Evolutionary conservation across 768 basidiomycete genomes (phyloP).

Genomic region (Hypholoma sublateritium): DNA sequence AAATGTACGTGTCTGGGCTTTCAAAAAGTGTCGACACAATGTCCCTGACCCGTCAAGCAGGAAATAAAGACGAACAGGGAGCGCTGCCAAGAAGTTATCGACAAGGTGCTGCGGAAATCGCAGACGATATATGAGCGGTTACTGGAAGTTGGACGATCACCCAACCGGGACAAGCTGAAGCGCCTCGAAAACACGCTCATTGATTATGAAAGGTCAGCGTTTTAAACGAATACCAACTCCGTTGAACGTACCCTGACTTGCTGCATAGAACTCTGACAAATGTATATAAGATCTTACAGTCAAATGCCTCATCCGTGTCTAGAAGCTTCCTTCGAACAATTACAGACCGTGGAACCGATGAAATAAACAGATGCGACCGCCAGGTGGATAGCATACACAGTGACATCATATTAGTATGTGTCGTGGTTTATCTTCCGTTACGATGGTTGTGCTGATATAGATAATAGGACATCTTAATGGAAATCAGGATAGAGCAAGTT

Average conservation of each 20-base stretch:
- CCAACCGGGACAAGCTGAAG: not conserved
- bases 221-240: not conserved
- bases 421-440: not conserved
- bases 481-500: not conserved
- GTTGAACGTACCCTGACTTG: not conserved
- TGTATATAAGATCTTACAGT: not conserved
- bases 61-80: not conserved
- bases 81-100: slow-evolving; percentile 2
- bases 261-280: not conserved
- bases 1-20: not conserved
- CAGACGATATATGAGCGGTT: slow-evolving; percentile 2
- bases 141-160: not conserved
- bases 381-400: not conserved
- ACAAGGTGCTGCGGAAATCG: slow-evolving; percentile 3
- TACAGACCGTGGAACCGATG: not conserved
- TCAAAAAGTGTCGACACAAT: not conserved
- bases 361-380: slow-evolving; percentile 2
- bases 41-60: not conserved
- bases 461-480: not conserved
- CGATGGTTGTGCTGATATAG: not conserved
- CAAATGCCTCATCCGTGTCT: not conserved
- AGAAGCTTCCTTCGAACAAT: not conserved
- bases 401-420: not conserved
- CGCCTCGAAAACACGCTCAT: not conserved
- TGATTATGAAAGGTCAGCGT: not conserved